phyloP scores from a whole-genome alignment of 2,329 filamentous ascomycete genomes.

The Fusarium annulatum region DNA sequence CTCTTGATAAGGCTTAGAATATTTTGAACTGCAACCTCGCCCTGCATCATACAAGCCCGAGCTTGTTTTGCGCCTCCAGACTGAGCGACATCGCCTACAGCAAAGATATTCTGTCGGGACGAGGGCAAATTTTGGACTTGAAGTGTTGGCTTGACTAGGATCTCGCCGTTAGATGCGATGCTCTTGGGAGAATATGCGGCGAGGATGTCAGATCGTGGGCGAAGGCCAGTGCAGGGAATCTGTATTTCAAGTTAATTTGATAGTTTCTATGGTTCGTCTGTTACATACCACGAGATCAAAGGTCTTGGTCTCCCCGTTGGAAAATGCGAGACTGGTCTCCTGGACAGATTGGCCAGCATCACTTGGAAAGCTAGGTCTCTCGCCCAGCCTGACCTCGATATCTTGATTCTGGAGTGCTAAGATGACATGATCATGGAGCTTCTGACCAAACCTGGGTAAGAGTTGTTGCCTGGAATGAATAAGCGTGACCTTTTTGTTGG shows the following conservation, averaged over 20 bases:
- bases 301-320: not conserved
- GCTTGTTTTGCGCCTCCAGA: slow-evolving; percentile 30
- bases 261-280: accelerated
- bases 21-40: slow-evolving; percentile 2
- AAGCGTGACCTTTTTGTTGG: slow-evolving; percentile 3
- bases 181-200: not conserved
- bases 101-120: not conserved
- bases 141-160: slow-evolving; percentile 14
- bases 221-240: slow-evolving; percentile 33
- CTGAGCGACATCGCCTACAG: slow-evolving; percentile 15
- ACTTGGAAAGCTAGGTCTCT: not conserved
- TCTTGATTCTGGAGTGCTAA: not conserved
- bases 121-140: slow-evolving; percentile 1
- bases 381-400: slow-evolving; percentile 1
- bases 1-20: slow-evolving; percentile 11
- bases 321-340: not conserved
- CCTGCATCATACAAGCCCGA: slow-evolving; percentile 21
- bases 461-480: slow-evolving; percentile 26
- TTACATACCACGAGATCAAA: slow-evolving; percentile 26
- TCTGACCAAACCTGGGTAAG: slow-evolving; percentile 16
- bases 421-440: slow-evolving; percentile 3
- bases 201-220: slow-evolving; percentile 14
- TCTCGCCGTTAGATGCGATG: slow-evolving; percentile 4
- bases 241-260: accelerated
- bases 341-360: not conserved